phyloP scores from a whole-genome alignment of 495 filamentous ascomycete genomes.

The Penicillium angulare region DNA sequence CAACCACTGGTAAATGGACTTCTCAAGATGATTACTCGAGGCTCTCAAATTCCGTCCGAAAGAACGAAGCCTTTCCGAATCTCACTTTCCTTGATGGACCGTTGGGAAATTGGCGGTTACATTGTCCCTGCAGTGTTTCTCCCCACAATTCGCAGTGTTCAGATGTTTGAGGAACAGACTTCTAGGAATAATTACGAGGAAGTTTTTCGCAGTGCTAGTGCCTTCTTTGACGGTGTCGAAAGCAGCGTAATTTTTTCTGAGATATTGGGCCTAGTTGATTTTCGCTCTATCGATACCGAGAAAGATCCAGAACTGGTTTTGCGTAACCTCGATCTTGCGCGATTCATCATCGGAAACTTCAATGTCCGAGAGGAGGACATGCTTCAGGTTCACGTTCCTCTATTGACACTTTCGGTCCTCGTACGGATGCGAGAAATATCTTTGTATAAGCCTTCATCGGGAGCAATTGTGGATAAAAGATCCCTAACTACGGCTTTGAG shows the following conservation, averaged over 20 bases:
- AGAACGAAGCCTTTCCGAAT: constrained; percentile 86
- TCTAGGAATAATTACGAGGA: constrained; percentile 72
- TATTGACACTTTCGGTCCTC: constrained; percentile 66
- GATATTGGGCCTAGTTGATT: constrained; percentile 55
- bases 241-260: constrained; percentile 89
- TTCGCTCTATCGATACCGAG: constrained; percentile 25
- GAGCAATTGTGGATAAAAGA: constrained; percentile 17
- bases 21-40: constrained; percentile 67
- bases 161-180: constrained; percentile 61
- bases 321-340: constrained; percentile 61
- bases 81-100: constrained; percentile 92
- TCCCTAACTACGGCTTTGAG: constrained; percentile 27
- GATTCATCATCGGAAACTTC: constrained; percentile 83
- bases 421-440: constrained; percentile 46
- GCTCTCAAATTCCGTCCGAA: constrained; percentile 57
- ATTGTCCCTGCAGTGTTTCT: constrained; percentile 87
- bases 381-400: constrained; percentile 78
- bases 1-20: constrained; percentile 71
- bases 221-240: constrained; percentile 97
- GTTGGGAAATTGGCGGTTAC: constrained; percentile 91
- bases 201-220: constrained; percentile 84
- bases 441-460: not conserved
- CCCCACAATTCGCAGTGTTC: constrained; percentile 76
- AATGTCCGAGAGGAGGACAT: constrained; percentile 97
- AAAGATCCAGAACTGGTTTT: constrained; percentile 47